Conservation (phyloP, 768 basidiomycete genomes). For the Ephemerocybe angulata region DNA sequence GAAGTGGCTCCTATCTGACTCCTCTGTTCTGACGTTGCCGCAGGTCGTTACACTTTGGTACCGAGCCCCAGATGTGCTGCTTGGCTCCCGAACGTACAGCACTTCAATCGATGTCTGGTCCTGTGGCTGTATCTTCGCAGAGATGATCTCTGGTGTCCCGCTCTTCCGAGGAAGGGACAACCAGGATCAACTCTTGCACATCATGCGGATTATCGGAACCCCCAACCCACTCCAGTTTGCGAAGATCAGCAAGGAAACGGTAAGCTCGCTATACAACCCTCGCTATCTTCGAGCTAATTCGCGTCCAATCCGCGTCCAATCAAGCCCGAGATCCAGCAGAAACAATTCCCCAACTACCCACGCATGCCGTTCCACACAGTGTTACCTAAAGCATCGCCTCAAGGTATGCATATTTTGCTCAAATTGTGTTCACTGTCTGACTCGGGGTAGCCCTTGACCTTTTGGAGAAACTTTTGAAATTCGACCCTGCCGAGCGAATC, state of each 20-base stretch:
- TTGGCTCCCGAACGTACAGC: conserved; percentile 95
- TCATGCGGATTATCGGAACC: conserved; percentile 95
- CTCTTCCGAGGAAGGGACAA: conserved; percentile 97
- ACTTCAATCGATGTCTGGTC: conserved; percentile 99
- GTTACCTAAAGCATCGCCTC: conserved; percentile 80
- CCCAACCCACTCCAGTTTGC: conserved; percentile 84
- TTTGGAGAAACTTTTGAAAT: conserved; percentile 91
- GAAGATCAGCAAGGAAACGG: conserved; percentile 88
- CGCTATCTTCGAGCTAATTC: neutral
- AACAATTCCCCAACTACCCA: conserved; percentile 84
- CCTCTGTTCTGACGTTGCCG: neutral
- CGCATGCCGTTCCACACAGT: conserved; percentile 80
- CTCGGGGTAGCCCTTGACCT: conserved; percentile 73
- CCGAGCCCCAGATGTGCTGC: conserved; percentile 93
- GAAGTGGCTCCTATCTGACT: neutral
- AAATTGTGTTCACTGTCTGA: neutral
- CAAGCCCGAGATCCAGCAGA: conserved; percentile 78
- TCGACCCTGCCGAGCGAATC: conserved; percentile 89
- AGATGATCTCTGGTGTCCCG: conserved; percentile 98
- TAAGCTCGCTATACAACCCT: conserved; percentile 34
- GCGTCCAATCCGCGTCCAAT: conserved; percentile 4
- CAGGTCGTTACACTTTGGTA: conserved; percentile 99
- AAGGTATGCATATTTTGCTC: conserved; percentile 46
- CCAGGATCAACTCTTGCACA: conserved; percentile 95
- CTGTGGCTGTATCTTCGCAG: conserved; percentile 98